Conservation (phyloP, 73 alveolate species). For the Tetrahymena malaccensis region DNA sequence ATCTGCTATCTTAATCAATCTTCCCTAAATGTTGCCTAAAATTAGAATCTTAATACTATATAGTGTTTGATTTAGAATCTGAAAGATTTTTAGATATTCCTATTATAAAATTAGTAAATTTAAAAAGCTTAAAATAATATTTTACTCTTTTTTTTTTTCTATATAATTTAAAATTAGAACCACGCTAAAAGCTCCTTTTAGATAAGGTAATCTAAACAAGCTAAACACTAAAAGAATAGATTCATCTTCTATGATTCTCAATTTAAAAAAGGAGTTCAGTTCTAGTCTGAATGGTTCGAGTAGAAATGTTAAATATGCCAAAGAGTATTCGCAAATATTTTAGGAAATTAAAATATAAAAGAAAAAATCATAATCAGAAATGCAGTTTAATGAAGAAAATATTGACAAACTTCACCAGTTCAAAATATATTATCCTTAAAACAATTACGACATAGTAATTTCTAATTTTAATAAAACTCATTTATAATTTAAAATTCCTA, state of each 20-base stretch:
- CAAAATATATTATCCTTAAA: not conserved
- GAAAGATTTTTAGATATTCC: not conserved
- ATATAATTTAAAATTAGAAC: not conserved
- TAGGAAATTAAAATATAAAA: not conserved
- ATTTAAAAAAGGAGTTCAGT: not conserved
- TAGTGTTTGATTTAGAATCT: not conserved
- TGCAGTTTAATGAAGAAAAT: not conserved
- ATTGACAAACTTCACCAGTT: not conserved
- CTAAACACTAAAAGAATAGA: not conserved
- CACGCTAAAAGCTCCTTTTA: not conserved
- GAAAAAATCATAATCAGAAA: not conserved
- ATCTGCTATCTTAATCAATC: not conserved
- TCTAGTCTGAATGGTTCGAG: not conserved
- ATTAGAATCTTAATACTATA: no score
- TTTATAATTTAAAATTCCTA: no score
- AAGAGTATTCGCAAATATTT: not conserved
- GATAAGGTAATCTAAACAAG: not conserved
- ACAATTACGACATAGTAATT: not conserved
- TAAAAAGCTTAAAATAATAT: no score
- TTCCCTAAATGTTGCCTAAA: not conserved
- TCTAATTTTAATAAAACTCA: not conserved
- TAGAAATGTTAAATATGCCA: not conserved
- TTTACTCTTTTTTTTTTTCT: no score
- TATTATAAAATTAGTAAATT: not conserved
- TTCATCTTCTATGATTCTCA: not conserved